Evolutionary conservation across 306 rosid species (phyloP), one percentile per base, ranked within the genome.

Genomic region (Benincasa hispida): DNA sequence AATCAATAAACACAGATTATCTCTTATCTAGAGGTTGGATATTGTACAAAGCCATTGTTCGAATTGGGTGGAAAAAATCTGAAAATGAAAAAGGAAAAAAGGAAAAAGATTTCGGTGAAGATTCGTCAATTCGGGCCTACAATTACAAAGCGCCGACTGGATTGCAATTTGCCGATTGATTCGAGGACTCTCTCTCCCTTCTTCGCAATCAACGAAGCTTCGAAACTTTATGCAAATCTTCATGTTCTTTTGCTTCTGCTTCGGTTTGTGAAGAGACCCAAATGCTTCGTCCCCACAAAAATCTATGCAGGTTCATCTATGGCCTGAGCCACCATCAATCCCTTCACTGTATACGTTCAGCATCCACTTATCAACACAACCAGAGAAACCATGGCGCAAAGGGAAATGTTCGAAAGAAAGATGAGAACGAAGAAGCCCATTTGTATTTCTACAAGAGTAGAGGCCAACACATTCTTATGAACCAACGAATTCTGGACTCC

Each of bases 391-490:
- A 37, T 45, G 74, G 79, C 8, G 69, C 54, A 3, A 75, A 56
- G 10, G 81, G 69, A 18, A 73, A 57, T 41, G 27, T 19, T 78
- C 45, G 79, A 21, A 82, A 50, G 68, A 66, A 70, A 41, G 75
- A 65, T 50, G 79, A 42, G 55, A 68, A 72, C 34, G 41, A 55
- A 21, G 78, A 84, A 24, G 75, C 77, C 8, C 59, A 37, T 10
- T 72, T 91, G 47, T 85, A 65, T 76, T 83, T 88, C 30, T 78
- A 84, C 87, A 92, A 90, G 82, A 87, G 93, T 79, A 90, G 74
- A 79, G 99, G 99, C 6, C 96, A 94, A n/a, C 98, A 94, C 79
- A 84, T 94, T 25, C 92, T 94, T 59, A 74, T 86, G 14, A 92
- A 94, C 78, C 93, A 88, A 73, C 83, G 95, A 41, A 82, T 90